phyloP scores from a whole-genome alignment of 768 basidiomycete genomes.

The Omphalotus guepiniiformis region DNA sequence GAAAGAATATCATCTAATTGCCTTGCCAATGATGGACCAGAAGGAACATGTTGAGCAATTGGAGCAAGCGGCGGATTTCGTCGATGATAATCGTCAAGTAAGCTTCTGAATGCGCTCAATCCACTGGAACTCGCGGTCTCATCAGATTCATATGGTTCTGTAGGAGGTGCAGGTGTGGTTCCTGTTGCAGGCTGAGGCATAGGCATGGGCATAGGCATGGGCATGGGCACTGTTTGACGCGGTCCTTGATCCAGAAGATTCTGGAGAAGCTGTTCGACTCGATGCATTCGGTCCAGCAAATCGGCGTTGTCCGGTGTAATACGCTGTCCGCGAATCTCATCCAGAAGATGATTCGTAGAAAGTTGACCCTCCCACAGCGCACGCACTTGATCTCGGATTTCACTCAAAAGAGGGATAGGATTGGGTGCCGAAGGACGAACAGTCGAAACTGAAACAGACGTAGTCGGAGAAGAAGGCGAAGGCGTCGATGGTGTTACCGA shows the following conservation, averaged over 20 bases:
- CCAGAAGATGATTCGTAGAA: constrained; percentile 54
- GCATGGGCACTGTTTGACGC: constrained; percentile 17
- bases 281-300: constrained; percentile 34
- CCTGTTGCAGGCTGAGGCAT: constrained; percentile 13
- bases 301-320: constrained; percentile 33
- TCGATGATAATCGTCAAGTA: constrained; percentile 11
- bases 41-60: constrained; percentile 41
- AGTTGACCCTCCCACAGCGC: constrained; percentile 62
- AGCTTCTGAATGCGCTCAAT: constrained; percentile 20
- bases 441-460: constrained; percentile 20
- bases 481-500: constrained; percentile 34
- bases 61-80: constrained; percentile 16
- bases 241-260: constrained; percentile 31
- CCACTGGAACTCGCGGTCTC: constrained; percentile 25
- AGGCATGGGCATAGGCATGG: constrained; percentile 18
- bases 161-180: constrained; percentile 10
- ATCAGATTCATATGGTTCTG: constrained; percentile 22
- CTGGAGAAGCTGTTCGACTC: constrained; percentile 46
- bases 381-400: constrained; percentile 54
- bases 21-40: constrained; percentile 53
- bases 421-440: constrained; percentile 30
- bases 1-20: constrained; percentile 58
- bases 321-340: constrained; percentile 53
- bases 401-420: constrained; percentile 50
- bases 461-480: constrained; percentile 21